Conservation (phyloP, 257 asterid genomes). For the Penstemon eatonii region DNA sequence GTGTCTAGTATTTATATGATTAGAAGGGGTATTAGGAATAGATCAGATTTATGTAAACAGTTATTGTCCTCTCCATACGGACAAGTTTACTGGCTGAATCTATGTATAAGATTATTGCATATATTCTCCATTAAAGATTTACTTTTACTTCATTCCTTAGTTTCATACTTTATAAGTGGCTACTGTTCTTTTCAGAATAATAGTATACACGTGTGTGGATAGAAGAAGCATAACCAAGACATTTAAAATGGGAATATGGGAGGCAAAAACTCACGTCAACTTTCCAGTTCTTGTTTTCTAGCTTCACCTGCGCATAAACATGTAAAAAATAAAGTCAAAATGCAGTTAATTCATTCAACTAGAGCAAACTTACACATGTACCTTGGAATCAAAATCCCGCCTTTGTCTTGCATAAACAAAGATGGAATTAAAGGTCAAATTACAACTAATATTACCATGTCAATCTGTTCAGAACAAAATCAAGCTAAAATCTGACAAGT, state of each 20-base stretch:
- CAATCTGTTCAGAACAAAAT: slow-evolving; percentile 4
- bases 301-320: slow-evolving; percentile 74
- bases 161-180: no score
- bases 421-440: neutral
- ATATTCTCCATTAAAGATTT: no score
- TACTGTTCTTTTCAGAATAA: neutral
- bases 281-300: slow-evolving; percentile 91
- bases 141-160: no score
- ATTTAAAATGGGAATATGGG: neutral
- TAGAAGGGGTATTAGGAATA: no score
- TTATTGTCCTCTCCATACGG: no score
- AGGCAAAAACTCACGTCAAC: slow-evolving; percentile 69
- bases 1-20: no score
- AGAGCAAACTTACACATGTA: slow-evolving; percentile 4
- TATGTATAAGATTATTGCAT: no score
- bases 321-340: slow-evolving; percentile 20
- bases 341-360: slow-evolving; percentile 9
- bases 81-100: no score
- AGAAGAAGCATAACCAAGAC: neutral
- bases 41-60: no score
- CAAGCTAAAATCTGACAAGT: neutral
- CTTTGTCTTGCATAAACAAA: neutral
- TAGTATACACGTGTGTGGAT: neutral
- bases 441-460: slow-evolving; percentile 8
- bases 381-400: neutral